Evolutionary conservation across 805 yeast genomes (phyloP), one percentile per base, ranked within the genome.

Genomic region (Clavispora fructus): DNA sequence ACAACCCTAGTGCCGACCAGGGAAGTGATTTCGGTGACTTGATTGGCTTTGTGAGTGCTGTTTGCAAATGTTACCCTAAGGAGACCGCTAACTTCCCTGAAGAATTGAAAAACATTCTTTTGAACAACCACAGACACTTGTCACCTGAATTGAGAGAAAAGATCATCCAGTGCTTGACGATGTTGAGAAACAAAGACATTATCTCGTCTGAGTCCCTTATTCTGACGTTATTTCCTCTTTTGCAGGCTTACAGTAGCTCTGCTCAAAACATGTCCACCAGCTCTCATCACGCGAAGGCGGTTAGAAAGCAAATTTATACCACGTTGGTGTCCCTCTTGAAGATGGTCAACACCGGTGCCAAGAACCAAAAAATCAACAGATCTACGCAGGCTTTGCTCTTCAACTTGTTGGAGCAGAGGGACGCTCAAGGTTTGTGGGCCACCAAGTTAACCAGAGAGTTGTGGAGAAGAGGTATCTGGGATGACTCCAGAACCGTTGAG

Each of bases 381-480:
- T 82, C 90, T 11, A 87, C 97, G 1, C 99, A 94, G 67, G 97
- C 98, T 0, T 67, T 94, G 41, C 77, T 95, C 43, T 92, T 94
- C 74, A 88, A 87, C 57, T 72, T 92, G 52, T 71, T 94, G 39
- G 96, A 89, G 53, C 83, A 87, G 63, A 81, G 86, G 49, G 77
- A 88, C 35, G 60, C 74, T 39, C 87, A 85, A 57, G 97, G 97
- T 32, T 69, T 94, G 23, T 94, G 98, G 97, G 97, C 98, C 7
- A 87, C 97, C 3, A 91, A 89, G 59, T 71, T 94, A 47, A 90
- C 97, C 6, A 79, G 98, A 62, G 98, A 94, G 65, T 72, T 94
- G 43, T 94, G 99, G 99, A 80, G 96, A 71, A 79, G 98, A 62
- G 96, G 96, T 60, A 87, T 94, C 48, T 94, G 99, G 99, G 97